phyloP scores from a whole-genome alignment of 257 asterid species.

The Penstemon davidsonii region DNA sequence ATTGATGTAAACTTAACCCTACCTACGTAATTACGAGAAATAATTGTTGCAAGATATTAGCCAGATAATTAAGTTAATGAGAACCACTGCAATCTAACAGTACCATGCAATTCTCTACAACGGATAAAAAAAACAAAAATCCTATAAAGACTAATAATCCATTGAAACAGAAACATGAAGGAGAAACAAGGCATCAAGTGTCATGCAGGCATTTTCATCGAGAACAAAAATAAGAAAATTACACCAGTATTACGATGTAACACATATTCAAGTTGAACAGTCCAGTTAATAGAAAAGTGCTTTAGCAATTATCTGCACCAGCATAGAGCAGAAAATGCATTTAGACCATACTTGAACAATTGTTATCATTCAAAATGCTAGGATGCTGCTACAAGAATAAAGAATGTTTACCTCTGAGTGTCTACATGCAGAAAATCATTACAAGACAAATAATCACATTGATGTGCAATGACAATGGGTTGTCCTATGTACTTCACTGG shows the following conservation, averaged over 20 bases:
- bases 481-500: constrained; percentile 89
- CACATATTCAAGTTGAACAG: constrained; percentile 16
- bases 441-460: background rate
- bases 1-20: constrained; percentile 3
- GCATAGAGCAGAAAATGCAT: background rate
- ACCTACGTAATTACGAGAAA: background rate
- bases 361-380: background rate
- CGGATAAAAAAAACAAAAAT: background rate
- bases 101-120: too few species aligned
- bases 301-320: constrained; percentile 22
- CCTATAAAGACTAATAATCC: constrained; percentile 9
- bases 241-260: constrained; percentile 16
- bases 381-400: background rate
- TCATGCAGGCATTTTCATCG: constrained; percentile 10
- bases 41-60: constrained; percentile 2
- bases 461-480: constrained; percentile 43
- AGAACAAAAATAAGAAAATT: constrained; percentile 15
- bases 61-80: constrained; percentile 16
- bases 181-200: constrained; percentile 10
- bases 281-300: background rate
- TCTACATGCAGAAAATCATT: background rate
- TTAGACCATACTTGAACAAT: background rate
- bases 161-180: constrained; percentile 10
- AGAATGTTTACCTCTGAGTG: background rate
- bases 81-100: background rate